A percentile compares a stretch with the other conserved stretches of the same genome.
Conservation (phyloP, 129 eudicot genomes). For the Tagetes erecta region DNA sequence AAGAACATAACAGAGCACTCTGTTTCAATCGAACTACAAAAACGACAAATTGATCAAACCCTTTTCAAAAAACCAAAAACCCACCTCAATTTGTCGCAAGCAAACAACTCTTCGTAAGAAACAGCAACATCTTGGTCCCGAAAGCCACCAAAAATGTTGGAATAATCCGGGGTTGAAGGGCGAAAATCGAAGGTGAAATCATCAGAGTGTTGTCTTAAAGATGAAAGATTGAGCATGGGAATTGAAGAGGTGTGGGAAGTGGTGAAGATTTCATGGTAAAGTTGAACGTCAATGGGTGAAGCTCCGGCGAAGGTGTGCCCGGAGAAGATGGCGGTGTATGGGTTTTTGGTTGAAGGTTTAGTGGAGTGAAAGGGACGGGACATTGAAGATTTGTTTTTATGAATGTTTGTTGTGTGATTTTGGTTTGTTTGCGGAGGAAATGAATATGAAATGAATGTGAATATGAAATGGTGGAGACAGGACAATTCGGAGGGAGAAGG, state of each 20-base stretch:
- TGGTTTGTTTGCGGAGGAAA: slow-evolving; percentile 29
- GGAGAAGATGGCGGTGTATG: slow-evolving; percentile 66
- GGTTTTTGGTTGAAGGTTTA: slow-evolving; percentile 50
- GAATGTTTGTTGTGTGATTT: slow-evolving; percentile 17
- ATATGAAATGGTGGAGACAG: slow-evolving; percentile 8
- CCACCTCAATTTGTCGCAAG: slow-evolving; percentile 42
- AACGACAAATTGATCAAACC: slow-evolving; percentile 16
- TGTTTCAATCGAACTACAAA: slow-evolving; percentile 35
- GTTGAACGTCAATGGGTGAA: slow-evolving; percentile 29
- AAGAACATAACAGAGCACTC: not conserved
- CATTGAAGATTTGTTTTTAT: not conserved
- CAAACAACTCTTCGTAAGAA: slow-evolving; percentile 48
- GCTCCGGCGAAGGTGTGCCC: slow-evolving; percentile 32
- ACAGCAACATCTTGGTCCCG: slow-evolving; percentile 39
- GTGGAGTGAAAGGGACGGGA: slow-evolving; percentile 52
- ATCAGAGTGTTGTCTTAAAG: slow-evolving; percentile 27
- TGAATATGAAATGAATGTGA: not conserved
- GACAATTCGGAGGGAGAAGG: slow-evolving; percentile 35
- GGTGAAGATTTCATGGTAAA: slow-evolving; percentile 75
- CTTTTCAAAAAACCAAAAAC: slow-evolving; percentile 3
- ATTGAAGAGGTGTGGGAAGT: slow-evolving; percentile 49
- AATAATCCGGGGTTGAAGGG: slow-evolving; percentile 62
- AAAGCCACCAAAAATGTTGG: slow-evolving; percentile 61
- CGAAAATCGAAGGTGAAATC: slow-evolving; percentile 27
- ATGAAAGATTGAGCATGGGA: slow-evolving; percentile 76